A percentile compares a stretch with the other conserved stretches of the same genome.
Conservation (phyloP, 768 basidiomycete species). For the Suillus americanus region DNA sequence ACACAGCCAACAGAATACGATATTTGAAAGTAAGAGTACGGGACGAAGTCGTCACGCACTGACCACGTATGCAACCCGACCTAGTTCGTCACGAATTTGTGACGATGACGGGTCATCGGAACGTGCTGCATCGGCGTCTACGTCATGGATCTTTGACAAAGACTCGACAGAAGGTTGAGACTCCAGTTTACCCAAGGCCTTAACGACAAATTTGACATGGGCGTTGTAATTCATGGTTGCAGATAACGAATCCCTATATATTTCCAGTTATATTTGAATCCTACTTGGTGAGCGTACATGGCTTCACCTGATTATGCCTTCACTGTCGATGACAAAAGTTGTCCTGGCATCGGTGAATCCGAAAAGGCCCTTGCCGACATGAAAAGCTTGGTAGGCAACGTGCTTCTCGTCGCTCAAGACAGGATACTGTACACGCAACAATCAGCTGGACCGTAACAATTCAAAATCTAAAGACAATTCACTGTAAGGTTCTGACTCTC, state of each 20-base stretch:
- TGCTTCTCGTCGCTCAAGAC: constrained; percentile 73
- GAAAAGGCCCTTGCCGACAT: constrained; percentile 64
- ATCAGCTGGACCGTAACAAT: background rate
- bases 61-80: constrained; percentile 20
- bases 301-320: constrained; percentile 63
- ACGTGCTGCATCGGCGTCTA: background rate
- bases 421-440: constrained; percentile 54
- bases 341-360: constrained; percentile 65
- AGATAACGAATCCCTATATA: constrained; percentile 53
- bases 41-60: constrained; percentile 13
- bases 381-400: constrained; percentile 60
- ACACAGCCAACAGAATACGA: background rate
- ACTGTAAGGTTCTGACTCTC: constrained; percentile 69
- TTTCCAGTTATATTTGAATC: constrained; percentile 2
- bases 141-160: background rate
- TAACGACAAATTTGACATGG: constrained; percentile 70
- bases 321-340: constrained; percentile 74
- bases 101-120: constrained; percentile 10
- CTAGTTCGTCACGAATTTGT: constrained; percentile 19
- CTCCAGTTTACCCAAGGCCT: constrained; percentile 55
- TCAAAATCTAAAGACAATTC: constrained; percentile 20
- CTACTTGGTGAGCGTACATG: background rate
- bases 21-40: background rate
- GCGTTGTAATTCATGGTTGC: constrained; percentile 61
- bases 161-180: background rate